Base-by-base conservation (phyloP, 2,329 filamentous ascomycete genomes). In the Xylaria sp. region DNA sequence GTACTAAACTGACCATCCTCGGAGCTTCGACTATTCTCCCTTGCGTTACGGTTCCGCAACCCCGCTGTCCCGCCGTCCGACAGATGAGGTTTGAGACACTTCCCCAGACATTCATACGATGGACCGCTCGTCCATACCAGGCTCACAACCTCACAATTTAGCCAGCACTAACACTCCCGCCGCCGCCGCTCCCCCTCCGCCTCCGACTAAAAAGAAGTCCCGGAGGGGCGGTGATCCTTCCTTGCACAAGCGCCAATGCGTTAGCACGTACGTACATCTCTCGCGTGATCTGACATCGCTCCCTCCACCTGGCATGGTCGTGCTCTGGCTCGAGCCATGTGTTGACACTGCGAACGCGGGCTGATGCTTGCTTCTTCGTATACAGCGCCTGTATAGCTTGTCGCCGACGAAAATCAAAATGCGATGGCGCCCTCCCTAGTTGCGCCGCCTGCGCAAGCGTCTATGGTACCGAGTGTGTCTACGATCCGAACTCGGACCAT, bases 391-490 rank as follows among this genome's bases (percentile, higher is more conserved):
- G 91, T 73, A 87, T 93, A 71, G 90, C 91, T 17, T 94, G 91
- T 62, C 85, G 91, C 19, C 87, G 87, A 73, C 83, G 91, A 66
- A 94, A 94, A 72, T 91, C 88, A 48, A 94, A 93, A 84, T 98
- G 94, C 76, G 94, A 98, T 76, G 94, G 94, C 62, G 93, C 93
- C 58, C 83, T 91, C 4, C 94, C 94, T 5, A 93, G 91, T 70
- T 98, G 95, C 74, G 94, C 94, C 7, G 94, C 95, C n/a, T 99
- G 95, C 77, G 88, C 91, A 64, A 96, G 93, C 69, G 94, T 98
- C 56, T 98, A 99, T 74, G 86, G 87, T 63, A 95, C 91, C 63
- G 87, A 91, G 78, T 97, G 95, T 75, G 84, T 97, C 67, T 98
- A 98, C 81, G 94, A 98, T 73, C 94, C 93, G 3, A 96, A 93